Percentiles rank a stretch among this genome's conserved stretches.
These are phyloP conservation scores for Trichoderma lentiforme DNA, from an alignment of 2,329 filamentous ascomycete species.

Conservation along the genomic window DNA sequence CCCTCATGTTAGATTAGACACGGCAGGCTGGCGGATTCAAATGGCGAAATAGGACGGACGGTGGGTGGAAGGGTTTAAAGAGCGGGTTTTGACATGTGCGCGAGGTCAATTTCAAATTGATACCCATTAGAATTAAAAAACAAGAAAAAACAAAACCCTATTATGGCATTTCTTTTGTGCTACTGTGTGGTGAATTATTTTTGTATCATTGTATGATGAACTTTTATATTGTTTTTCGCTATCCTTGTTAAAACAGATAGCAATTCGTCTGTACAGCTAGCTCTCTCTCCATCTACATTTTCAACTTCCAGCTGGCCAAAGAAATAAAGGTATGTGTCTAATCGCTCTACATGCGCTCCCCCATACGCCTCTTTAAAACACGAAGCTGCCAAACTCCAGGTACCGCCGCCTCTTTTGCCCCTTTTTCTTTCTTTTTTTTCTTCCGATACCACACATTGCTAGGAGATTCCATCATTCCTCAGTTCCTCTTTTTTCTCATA, in stretches of 20 bases:
- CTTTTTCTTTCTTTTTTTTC: neutral
- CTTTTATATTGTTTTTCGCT: neutral
- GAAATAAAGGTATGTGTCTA: neutral
- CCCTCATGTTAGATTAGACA: neutral
- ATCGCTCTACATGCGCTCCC: conserved; percentile 1
- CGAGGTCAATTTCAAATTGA: conserved; percentile 17
- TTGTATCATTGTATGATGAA: neutral
- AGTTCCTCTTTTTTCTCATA: neutral
- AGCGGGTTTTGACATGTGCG: neutral
- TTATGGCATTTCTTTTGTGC: neutral
- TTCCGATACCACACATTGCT: conserved; percentile 1
- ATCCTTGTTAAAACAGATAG: neutral
- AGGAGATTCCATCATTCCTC: neutral
- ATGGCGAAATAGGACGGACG: conserved; percentile 7
- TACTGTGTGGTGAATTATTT: neutral
- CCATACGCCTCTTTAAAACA: conserved; percentile 13
- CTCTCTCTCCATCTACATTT: neutral
- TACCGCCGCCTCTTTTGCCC: neutral
- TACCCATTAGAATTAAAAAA: conserved; percentile 12
- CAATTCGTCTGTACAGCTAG: neutral
- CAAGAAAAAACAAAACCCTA: neutral
- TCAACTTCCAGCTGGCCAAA: neutral
- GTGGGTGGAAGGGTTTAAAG: neutral
- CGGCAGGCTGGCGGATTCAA: neutral
- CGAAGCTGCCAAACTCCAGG: neutral